Conservation (phyloP, 495 filamentous ascomycete species). For the Trichocladium antarcticum region DNA sequence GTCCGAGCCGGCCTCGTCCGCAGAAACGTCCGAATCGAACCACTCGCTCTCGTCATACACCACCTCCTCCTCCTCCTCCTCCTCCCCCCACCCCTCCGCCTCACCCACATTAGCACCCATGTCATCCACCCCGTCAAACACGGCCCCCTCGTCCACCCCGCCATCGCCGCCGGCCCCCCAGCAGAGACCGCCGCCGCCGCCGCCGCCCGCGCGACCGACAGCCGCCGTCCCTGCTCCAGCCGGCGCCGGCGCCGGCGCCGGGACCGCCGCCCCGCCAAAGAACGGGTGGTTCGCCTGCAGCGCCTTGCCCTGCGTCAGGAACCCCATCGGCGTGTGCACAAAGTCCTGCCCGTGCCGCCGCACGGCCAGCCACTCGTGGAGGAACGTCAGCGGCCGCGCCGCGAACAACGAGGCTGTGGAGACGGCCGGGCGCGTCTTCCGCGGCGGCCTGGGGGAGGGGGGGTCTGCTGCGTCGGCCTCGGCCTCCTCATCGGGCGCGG, state of each 20-base stretch:
- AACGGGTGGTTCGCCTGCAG: slow-evolving; percentile 37
- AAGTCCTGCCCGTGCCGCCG: slow-evolving; percentile 43
- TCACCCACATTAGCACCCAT: slow-evolving; percentile 5
- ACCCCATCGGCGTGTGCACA: slow-evolving; percentile 45
- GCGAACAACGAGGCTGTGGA: background rate
- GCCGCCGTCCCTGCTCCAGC: background rate
- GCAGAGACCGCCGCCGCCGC: slow-evolving; percentile 7
- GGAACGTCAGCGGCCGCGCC: slow-evolving; percentile 26
- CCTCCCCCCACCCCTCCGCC: slow-evolving; percentile 7
- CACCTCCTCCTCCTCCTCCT: slow-evolving; percentile 15
- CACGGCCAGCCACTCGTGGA: slow-evolving; percentile 41
- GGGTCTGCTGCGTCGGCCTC: too few species aligned
- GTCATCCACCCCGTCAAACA: too few species aligned
- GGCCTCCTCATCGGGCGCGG: background rate
- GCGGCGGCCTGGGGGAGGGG: background rate
- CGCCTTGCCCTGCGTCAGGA: slow-evolving; percentile 37
- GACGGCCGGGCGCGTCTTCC: background rate
- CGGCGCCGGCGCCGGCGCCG: background rate
- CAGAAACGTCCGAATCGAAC: background rate
- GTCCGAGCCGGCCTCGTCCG: too few species aligned
- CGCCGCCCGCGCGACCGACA: background rate
- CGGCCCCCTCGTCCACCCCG: too few species aligned
- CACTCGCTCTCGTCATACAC: slow-evolving; percentile 14
- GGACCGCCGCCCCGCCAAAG: slow-evolving; percentile 19
- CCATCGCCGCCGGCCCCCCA: background rate